A percentile compares a stretch with the other conserved stretches of the same genome.
These are phyloP conservation scores for Ceriops decandra DNA, from an alignment of 345 rosid species.

Conservation along the genomic window DNA sequence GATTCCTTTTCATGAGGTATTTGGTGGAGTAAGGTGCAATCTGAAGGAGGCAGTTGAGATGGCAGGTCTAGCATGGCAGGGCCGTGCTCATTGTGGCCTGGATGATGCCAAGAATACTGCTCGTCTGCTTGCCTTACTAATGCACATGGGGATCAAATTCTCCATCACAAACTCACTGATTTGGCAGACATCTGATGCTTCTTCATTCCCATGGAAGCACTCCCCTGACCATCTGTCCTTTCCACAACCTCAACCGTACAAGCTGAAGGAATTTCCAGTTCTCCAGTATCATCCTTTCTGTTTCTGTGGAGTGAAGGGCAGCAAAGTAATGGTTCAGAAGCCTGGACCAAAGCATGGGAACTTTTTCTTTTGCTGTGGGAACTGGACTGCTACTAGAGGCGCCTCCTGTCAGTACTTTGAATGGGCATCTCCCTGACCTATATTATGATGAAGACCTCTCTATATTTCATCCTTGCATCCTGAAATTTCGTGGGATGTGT, in stretches of 20 bases:
- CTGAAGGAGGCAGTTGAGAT: conserved; percentile 43
- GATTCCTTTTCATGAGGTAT: conserved; percentile 38
- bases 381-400: conserved; percentile 38
- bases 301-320: conserved; percentile 43
- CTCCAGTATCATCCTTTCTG: conserved; percentile 32
- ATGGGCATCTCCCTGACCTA: conserved; percentile 37
- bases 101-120: conserved; percentile 50
- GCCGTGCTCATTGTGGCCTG: conserved; percentile 45
- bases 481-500: conserved; percentile 9
- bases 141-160: conserved; percentile 36
- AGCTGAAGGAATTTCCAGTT: conserved; percentile 22
- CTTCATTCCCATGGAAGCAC: conserved; percentile 20
- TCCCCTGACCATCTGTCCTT: conserved; percentile 13
- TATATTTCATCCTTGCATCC: conserved; percentile 8
- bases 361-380: conserved; percentile 43
- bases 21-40: conserved; percentile 38
- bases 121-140: conserved; percentile 32
- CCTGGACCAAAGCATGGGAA: conserved; percentile 39
- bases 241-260: conserved; percentile 17
- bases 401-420: conserved; percentile 34
- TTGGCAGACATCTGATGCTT: conserved; percentile 24
- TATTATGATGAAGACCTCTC: conserved; percentile 4
- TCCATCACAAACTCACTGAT: conserved; percentile 38
- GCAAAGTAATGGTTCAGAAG: conserved; percentile 31
- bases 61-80: conserved; percentile 46